Base-by-base conservation (phyloP, 208 protist species). In the Acanthamoeba quina region DNA sequence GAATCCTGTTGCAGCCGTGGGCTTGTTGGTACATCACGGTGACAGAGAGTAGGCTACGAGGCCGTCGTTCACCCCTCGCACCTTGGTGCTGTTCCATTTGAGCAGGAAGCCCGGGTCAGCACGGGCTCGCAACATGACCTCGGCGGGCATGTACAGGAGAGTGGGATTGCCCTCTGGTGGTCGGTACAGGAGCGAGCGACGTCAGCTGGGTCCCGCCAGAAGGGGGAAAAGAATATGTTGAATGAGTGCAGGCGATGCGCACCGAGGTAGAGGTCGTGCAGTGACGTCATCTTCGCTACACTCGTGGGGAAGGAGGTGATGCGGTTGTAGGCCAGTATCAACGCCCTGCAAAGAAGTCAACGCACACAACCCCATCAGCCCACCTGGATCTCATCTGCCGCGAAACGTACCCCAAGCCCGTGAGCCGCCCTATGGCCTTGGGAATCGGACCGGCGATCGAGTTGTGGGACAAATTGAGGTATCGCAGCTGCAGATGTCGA, bases 81-180 rank as follows among this genome's bases (percentile, higher is more conserved):
- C 76, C 76, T 58, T 83, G 37, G 13, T 15, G 76, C 76, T 83
- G 47, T 83, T 83, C 76, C 76, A 83, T 19, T 83, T 83, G 47
- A 83, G 76, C 76, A 83, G 21, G 47, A 83, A 83, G 4, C 11
- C n/a, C 5, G 76, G 76, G 21, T 83, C n/a, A 5, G 37, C 76
- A 10, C 29, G 37, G 34, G n/a, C n/a, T 41, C 34, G 15, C 10
- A 60, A 11, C 10, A 58, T 19, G 26, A 83, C 21, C 44, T 83
- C 76, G 0, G 47, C 76, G 2, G 76, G 76, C 76, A 83, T 83
- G 47, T 58, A 83, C 44, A 58, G 41, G 5, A 83, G 76, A 37
- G 76, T 83, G 15, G 76, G 76, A 58, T 83, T 83, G 15, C 76
- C 47, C 24, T 83, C 76, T 83, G 34, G 44, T 58, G 26, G 5